phyloP scores from a whole-genome alignment of 257 asterid species.

The Ophiorrhiza pumila region DNA sequence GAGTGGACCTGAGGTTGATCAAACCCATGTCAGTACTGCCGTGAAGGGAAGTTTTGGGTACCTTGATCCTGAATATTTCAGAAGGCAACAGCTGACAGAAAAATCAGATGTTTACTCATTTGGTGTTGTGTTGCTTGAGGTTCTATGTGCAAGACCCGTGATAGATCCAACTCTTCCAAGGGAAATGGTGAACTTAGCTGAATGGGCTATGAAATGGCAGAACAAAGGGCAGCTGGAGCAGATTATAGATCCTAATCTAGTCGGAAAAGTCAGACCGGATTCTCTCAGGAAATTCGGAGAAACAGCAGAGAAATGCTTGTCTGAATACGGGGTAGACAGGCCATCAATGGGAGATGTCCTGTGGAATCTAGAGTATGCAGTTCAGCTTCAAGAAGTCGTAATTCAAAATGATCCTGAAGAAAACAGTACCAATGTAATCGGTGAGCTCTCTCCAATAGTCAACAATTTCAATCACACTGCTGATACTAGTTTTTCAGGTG shows the following conservation, averaged over 20 bases:
- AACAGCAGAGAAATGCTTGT: slow-evolving; percentile 80
- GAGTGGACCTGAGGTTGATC: slow-evolving; percentile 78
- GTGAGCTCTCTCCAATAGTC: slow-evolving; percentile 54
- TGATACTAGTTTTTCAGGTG: slow-evolving; percentile 34
- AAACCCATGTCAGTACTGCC: slow-evolving; percentile 85
- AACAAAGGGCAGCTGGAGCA: slow-evolving; percentile 67
- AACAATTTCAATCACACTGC: slow-evolving; percentile 29
- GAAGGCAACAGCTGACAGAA: slow-evolving; percentile 79
- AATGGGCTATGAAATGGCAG: slow-evolving; percentile 82
- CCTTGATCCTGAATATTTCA: slow-evolving; percentile 77
- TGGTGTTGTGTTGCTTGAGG: slow-evolving; percentile 73
- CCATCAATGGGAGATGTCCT: slow-evolving; percentile 81
- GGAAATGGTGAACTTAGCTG: slow-evolving; percentile 84
- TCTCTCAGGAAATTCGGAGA: slow-evolving; percentile 78
- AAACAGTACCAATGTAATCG: slow-evolving; percentile 58
- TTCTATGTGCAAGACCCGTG: slow-evolving; percentile 78
- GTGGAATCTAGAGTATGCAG: slow-evolving; percentile 81
- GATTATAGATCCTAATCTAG: slow-evolving; percentile 53
- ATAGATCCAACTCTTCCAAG: slow-evolving; percentile 74
- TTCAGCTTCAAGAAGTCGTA: slow-evolving; percentile 69
- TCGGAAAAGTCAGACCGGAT: slow-evolving; percentile 54
- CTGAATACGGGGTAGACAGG: slow-evolving; percentile 69
- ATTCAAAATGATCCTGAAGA: slow-evolving; percentile 63
- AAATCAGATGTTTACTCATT: slow-evolving; percentile 78
- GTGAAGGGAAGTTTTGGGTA: slow-evolving; percentile 84